phyloP scores from a whole-genome alignment of 2,329 filamentous ascomycete genomes.

The Aspergillus glaucus region DNA sequence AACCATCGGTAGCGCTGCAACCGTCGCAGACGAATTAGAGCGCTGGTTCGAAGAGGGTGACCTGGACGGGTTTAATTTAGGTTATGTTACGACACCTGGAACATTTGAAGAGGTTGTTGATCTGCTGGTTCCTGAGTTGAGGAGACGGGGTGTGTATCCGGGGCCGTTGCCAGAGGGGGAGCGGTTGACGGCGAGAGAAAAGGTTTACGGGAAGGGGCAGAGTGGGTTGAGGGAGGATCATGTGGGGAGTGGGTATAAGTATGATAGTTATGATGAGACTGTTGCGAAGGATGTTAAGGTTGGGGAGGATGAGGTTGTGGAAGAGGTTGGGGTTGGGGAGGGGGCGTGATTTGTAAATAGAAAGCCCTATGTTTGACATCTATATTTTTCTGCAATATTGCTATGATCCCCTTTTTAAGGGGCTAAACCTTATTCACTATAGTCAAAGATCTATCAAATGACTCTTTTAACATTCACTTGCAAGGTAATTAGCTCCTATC shows the following conservation, averaged over 20 bases:
- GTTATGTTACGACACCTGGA: conserved; percentile 46
- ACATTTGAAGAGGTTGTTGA: conserved; percentile 50
- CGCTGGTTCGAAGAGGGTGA: conserved; percentile 41
- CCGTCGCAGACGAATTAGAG: conserved; percentile 45
- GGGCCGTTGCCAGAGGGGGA: conserved; percentile 24
- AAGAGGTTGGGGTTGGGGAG: too few species aligned
- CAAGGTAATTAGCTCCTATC: too few species aligned
- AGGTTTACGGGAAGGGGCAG: conserved; percentile 57
- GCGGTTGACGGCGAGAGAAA: conserved; percentile 50
- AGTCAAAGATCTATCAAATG: too few species aligned
- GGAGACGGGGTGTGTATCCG: conserved; percentile 36
- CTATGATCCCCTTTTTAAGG: too few species aligned
- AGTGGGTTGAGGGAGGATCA: conserved; percentile 53
- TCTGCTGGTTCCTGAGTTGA: conserved; percentile 44
- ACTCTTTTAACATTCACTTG: too few species aligned
- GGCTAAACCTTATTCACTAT: too few species aligned
- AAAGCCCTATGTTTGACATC: too few species aligned
- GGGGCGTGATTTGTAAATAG: too few species aligned
- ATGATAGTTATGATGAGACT: conserved; percentile 56
- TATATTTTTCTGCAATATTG: too few species aligned
- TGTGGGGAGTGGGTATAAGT: conserved; percentile 54
- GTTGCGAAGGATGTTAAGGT: neutral
- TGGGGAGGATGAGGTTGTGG: too few species aligned
- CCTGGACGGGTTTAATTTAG: conserved; percentile 40
- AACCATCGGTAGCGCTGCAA: conserved; percentile 40